phyloP scores from a whole-genome alignment of 2,329 filamentous ascomycete genomes.

The Phyllosticta paracitricarpa region DNA sequence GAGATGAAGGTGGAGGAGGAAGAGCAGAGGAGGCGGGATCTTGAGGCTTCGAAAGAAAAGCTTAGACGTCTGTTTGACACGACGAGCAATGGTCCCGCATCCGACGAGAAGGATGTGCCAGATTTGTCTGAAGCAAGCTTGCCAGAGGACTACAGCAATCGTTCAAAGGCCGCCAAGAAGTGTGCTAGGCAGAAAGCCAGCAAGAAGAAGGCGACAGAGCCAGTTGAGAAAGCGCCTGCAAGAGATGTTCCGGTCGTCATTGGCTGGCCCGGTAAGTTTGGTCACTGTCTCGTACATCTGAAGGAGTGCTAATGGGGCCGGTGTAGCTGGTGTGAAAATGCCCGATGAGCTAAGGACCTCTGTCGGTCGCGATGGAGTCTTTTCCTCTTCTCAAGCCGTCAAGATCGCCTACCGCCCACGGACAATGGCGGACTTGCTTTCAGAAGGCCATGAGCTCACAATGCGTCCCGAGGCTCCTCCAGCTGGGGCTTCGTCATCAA shows the following conservation, averaged over 20 bases:
- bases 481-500: background rate
- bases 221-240: background rate
- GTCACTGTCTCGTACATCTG: background rate
- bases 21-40: too few species aligned
- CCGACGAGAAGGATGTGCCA: background rate
- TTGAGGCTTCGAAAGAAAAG: too few species aligned
- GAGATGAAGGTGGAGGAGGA: too few species aligned
- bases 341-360: background rate
- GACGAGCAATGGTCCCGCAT: too few species aligned
- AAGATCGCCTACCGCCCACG: background rate
- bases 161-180: background rate
- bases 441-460: background rate
- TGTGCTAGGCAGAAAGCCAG: background rate
- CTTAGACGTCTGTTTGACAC: too few species aligned
- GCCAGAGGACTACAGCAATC: background rate
- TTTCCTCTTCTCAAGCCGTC: background rate
- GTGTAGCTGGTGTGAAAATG: background rate
- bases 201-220: background rate
- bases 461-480: background rate
- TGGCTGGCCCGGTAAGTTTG: background rate
- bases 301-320: background rate
- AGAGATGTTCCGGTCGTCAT: background rate
- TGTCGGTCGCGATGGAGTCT: background rate
- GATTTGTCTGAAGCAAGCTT: background rate
- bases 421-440: background rate